A percentile compares a stretch with the other conserved stretches of the same genome.
phyloP scores from a whole-genome alignment of 139 green algal genomes.

The Zygnema cylindricum region DNA sequence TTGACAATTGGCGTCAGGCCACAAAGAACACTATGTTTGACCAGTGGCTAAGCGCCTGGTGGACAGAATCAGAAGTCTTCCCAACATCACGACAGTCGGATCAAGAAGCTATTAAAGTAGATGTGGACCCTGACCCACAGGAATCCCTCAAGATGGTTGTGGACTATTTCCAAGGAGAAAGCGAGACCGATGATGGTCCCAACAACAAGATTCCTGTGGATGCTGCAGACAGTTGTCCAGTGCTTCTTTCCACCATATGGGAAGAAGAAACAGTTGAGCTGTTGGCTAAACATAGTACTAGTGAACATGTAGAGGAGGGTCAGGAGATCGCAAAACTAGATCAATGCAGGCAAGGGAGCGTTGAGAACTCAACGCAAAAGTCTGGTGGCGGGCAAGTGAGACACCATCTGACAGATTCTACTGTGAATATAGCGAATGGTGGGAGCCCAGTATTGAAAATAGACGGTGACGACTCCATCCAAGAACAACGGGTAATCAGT shows the following conservation, averaged over 20 bases:
- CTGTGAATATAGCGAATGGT: background rate
- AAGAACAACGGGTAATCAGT: background rate
- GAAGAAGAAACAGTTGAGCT: background rate
- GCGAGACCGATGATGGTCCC: background rate
- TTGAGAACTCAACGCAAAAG: background rate
- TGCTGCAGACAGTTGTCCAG: background rate
- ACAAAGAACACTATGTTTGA: slow-evolving; percentile 95
- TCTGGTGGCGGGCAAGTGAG: background rate
- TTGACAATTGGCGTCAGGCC: slow-evolving; percentile 58
- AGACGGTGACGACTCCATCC: background rate
- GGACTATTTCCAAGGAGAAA: slow-evolving; percentile 18
- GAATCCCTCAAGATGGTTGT: slow-evolving; percentile 40
- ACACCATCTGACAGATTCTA: background rate
- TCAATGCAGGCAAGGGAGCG: too few relatives aligned
- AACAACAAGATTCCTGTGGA: background rate
- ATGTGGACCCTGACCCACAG: background rate
- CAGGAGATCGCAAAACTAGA: too few relatives aligned
- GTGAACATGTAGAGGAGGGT: background rate
- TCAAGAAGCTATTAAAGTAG: background rate
- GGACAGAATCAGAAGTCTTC: slow-evolving; percentile 39
- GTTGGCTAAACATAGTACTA: background rate
- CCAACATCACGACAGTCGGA: background rate
- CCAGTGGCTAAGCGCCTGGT: slow-evolving; percentile 80
- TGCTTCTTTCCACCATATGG: background rate
- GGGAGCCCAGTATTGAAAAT: too few relatives aligned